phyloP scores from a whole-genome alignment of 176 grass and related monocot genomes.

The Rhynchospora tenuis region DNA sequence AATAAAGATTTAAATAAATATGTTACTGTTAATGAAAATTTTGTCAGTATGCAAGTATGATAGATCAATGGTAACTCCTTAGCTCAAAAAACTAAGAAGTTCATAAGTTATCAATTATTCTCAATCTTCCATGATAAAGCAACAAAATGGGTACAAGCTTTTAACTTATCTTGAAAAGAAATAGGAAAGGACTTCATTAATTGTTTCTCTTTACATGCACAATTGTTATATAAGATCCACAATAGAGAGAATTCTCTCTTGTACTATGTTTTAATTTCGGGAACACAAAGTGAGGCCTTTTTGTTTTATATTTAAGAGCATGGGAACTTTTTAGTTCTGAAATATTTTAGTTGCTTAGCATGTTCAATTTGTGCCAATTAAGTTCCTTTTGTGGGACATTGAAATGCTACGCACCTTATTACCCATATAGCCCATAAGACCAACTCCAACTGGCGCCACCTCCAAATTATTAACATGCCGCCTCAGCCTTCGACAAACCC shows the following conservation, averaged over 20 bases:
- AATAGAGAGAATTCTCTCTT: too few relatives aligned
- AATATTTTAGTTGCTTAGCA: too few relatives aligned
- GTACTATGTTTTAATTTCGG: too few relatives aligned
- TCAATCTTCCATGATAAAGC: not conserved
- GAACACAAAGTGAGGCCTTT: too few relatives aligned
- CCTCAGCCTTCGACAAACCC: constrained; percentile 44
- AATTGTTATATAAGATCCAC: not conserved
- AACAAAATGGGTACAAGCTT: not conserved
- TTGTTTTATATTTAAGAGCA: too few relatives aligned
- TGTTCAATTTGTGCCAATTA: not conserved
- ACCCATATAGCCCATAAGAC: constrained; percentile 66
- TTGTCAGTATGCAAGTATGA: not conserved
- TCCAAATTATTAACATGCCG: constrained; percentile 54
- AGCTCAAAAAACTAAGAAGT: not conserved
- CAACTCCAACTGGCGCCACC: constrained; percentile 57
- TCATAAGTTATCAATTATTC: not conserved
- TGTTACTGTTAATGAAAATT: not conserved
- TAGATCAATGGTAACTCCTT: too few relatives aligned
- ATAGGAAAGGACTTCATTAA: not conserved
- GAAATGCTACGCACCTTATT: constrained; percentile 44
- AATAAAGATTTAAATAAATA: constrained; percentile 1
- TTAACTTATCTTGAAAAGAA: not conserved
- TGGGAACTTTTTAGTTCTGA: too few relatives aligned
- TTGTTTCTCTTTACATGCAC: not conserved
- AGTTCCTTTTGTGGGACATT: not conserved